phyloP scores from a whole-genome alignment of 2,329 filamentous ascomycete species.

The Fusarium chlamydosporum region DNA sequence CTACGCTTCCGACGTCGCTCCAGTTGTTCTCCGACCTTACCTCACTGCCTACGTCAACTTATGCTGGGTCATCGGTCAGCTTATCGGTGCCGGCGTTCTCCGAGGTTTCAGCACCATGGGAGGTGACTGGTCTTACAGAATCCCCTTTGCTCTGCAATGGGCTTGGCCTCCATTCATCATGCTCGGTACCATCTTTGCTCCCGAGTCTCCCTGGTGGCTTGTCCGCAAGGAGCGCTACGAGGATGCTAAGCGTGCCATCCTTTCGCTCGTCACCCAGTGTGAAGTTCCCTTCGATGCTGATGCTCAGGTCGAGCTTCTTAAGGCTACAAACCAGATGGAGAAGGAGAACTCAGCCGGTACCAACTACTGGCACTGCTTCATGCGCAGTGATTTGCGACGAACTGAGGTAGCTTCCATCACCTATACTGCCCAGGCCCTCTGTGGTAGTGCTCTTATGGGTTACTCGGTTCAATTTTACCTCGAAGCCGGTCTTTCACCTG shows the following conservation, averaged over 20 bases:
- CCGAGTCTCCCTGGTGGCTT: conserved; percentile 66
- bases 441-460: conserved; percentile 26
- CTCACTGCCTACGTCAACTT: conserved; percentile 64
- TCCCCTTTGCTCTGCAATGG: conserved; percentile 66
- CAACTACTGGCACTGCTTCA: conserved; percentile 35
- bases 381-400: conserved; percentile 27
- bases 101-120: conserved; percentile 57
- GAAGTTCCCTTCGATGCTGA: conserved; percentile 23
- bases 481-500: conserved; percentile 11
- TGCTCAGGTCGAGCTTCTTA: conserved; percentile 65
- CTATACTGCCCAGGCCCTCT: conserved; percentile 23
- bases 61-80: conserved; percentile 65
- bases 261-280: conserved; percentile 12
- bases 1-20: conserved; percentile 64
- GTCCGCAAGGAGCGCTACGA: conserved; percentile 58
- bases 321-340: conserved; percentile 29
- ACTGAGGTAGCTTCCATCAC: conserved; percentile 22
- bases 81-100: conserved; percentile 60
- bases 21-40: conserved; percentile 61
- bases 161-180: conserved; percentile 60
- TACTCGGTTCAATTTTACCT: conserved; percentile 28
- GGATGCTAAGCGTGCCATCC: conserved; percentile 56
- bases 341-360: conserved; percentile 33
- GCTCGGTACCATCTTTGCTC: conserved; percentile 62
- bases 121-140: conserved; percentile 62